Conservation (phyloP, 2,329 filamentous ascomycete genomes). For the Trichoderma koningii region DNA sequence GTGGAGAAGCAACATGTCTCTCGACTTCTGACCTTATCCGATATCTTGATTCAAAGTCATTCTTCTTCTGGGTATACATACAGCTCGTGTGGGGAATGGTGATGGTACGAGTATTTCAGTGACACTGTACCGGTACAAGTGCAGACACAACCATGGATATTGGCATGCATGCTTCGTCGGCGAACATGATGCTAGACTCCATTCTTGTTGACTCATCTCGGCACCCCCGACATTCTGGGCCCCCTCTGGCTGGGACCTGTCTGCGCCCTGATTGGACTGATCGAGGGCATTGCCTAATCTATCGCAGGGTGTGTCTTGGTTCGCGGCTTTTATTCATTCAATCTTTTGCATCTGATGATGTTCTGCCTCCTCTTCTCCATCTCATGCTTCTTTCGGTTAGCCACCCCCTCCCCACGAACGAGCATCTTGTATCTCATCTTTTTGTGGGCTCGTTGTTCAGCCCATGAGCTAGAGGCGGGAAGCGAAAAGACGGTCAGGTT, state of each 20-base stretch:
- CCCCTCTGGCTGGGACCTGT: conserved; percentile 6
- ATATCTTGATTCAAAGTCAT: background rate
- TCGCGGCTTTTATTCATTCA: conserved; percentile 1
- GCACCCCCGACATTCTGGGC: conserved; percentile 23
- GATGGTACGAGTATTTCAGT: background rate
- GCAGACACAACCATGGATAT: no score
- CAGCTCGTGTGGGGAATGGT: background rate
- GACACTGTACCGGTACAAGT: conserved; percentile 6
- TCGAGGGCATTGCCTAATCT: background rate
- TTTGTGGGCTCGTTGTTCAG: conserved; percentile 26
- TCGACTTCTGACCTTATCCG: conserved; percentile 7
- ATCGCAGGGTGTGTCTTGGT: background rate
- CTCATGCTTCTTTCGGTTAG: background rate
- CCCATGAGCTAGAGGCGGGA: conserved; percentile 20
- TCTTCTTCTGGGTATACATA: background rate
- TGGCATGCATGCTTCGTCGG: conserved; percentile 12
- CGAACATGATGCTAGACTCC: conserved; percentile 9
- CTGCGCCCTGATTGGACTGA: background rate
- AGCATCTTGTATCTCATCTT: background rate
- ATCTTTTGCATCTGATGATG: background rate
- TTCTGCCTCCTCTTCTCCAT: background rate
- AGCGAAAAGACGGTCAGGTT: conserved; percentile 27
- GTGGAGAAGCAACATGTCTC: conserved; percentile 7
- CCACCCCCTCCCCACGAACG: background rate
- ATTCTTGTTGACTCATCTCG: conserved; percentile 28